Conservation (phyloP, 2,329 filamentous ascomycete species). For the Drechslerella dactyloides region DNA sequence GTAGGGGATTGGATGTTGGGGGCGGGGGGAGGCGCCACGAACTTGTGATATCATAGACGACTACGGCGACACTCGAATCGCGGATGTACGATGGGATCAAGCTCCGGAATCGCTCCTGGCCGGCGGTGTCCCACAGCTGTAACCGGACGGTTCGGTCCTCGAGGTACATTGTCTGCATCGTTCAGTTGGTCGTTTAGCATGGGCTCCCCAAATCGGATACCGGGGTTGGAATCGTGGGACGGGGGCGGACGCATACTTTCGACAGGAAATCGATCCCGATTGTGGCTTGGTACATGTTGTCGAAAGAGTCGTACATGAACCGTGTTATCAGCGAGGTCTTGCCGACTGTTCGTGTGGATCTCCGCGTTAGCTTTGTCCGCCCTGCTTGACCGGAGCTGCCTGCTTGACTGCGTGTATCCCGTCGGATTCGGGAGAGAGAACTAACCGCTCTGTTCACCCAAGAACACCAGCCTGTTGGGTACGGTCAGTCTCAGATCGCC, state of each 20-base stretch:
- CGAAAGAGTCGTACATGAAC: constrained; percentile 99
- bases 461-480: constrained; percentile 79
- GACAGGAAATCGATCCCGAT: constrained; percentile 99
- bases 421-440: constrained; percentile 51
- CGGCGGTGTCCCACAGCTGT: constrained; percentile 97
- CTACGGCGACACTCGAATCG: constrained; percentile 95
- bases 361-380: constrained; percentile 19
- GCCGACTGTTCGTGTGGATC: constrained; percentile 70
- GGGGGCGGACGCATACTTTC: constrained; percentile 69
- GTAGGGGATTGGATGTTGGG: neutral
- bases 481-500: constrained; percentile 55
- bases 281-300: constrained; percentile 99
- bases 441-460: constrained; percentile 98
- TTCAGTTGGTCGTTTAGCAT: constrained; percentile 2
- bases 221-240: neutral
- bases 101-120: constrained; percentile 95
- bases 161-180: constrained; percentile 89
- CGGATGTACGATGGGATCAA: constrained; percentile 98
- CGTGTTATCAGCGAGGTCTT: constrained; percentile 98
- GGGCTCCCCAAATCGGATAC: too few relatives aligned
- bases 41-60: constrained; percentile 98
- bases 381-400: constrained; percentile 37
- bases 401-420: neutral
- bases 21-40: constrained; percentile 54
- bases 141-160: constrained; percentile 97